Evolutionary conservation across 495 filamentous ascomycete genomes (phyloP), one percentile per base, ranked within the genome.

Genomic region (Tuber borchii): DNA sequence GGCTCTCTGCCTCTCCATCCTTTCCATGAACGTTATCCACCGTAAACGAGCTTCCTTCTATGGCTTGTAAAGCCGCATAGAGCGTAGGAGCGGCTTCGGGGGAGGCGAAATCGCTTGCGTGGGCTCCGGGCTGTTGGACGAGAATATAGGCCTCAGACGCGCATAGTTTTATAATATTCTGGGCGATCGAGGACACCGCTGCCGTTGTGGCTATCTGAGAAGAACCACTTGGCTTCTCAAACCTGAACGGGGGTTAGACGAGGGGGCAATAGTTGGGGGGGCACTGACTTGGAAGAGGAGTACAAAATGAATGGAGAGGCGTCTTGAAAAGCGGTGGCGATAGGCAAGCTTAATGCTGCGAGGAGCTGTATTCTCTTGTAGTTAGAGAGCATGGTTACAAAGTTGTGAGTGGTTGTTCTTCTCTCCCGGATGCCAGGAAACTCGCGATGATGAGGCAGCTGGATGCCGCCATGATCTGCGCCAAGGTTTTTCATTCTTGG

Each of bases 231-330:
- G 71, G 77, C 78, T 34, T 82, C 69, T 37, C 82, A 73, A 56
- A 81, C 69, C 75, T 87, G 80, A 74, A 85, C 85, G 71, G 34
- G 34, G 44, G 61, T 71, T 65, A 65, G 56, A 70, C 73, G 48
- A 69, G 42, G 43, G 56, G 77, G 83, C 77, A 82, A 76, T 26
- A 48, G 12, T 37, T 74, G 56, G 76, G n/a, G 39, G 78, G 74
- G 76, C 69, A 85, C 91, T 61, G 88, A 97, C 93, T 90, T 86
- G 71, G 91, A 89, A 48, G 89, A 91, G 39, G 94, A 96, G 81
- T 93, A 90, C 40, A 97, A 85, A 84, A 97, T 87, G 83, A 96
- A 95, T 22, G 94, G 94, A 68, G 93, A 94, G 0, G 93, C 92
- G 80, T 97, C 91, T 70, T 87, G 89, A 84, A 96, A 95, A 22